These are phyloP conservation scores for Euclidium syriacum DNA, from an alignment of 345 rosid genomes.

Conservation along the genomic window DNA sequence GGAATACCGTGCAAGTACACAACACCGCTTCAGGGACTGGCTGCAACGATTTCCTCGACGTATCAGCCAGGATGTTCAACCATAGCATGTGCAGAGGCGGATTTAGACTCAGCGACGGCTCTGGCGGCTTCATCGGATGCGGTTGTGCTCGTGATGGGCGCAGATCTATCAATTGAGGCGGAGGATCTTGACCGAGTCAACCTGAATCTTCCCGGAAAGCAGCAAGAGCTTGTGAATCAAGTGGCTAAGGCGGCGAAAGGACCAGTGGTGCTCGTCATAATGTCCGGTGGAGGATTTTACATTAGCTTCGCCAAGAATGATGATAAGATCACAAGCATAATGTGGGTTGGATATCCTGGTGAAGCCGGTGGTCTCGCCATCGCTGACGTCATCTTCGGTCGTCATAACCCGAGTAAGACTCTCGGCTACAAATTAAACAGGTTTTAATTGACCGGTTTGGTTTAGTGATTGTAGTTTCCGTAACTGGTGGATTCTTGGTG, in stretches of 20 bases:
- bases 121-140: slow-evolving; percentile 56
- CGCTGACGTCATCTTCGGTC: slow-evolving; percentile 65
- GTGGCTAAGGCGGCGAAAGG: slow-evolving; percentile 64
- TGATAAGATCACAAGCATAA: slow-evolving; percentile 41
- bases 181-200: slow-evolving; percentile 49
- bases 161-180: slow-evolving; percentile 47
- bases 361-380: slow-evolving; percentile 76
- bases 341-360: slow-evolving; percentile 68
- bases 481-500: slow-evolving; percentile 7
- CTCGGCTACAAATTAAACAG: background rate
- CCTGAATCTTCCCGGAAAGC: slow-evolving; percentile 63
- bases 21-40: slow-evolving; percentile 53
- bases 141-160: slow-evolving; percentile 56
- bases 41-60: slow-evolving; percentile 34
- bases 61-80: slow-evolving; percentile 45
- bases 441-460: background rate
- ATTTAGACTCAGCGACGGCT: slow-evolving; percentile 39
- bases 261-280: slow-evolving; percentile 68
- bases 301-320: slow-evolving; percentile 54
- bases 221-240: slow-evolving; percentile 42
- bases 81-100: slow-evolving; percentile 42
- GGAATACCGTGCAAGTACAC: slow-evolving; percentile 57
- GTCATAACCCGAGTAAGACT: slow-evolving; percentile 55
- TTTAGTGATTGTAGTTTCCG: background rate
- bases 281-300: slow-evolving; percentile 83